A percentile compares a stretch with the other conserved stretches of the same genome.
These are phyloP conservation scores for Cicer chorassanicum DNA, from an alignment of 306 rosid genomes.

Conservation along the genomic window DNA sequence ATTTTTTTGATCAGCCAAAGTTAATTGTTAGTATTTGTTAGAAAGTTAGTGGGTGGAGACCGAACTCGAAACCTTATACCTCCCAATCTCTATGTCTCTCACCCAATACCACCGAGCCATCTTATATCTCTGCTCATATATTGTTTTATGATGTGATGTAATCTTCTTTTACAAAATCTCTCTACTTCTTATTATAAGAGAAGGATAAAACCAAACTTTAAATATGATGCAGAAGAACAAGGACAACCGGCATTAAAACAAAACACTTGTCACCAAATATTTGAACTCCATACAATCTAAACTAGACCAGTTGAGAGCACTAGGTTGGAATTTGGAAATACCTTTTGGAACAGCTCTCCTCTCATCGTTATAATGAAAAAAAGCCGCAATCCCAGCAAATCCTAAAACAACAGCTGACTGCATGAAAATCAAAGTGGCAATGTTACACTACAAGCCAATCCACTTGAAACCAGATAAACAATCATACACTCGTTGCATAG, in stretches of 20 bases:
- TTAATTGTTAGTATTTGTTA: too few relatives aligned
- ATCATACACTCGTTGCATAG: neutral
- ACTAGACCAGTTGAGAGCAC: neutral
- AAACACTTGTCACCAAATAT: neutral
- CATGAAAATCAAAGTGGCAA: slow-evolving; percentile 40
- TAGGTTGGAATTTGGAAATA: slow-evolving; percentile 34
- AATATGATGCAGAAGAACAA: slow-evolving; percentile 1
- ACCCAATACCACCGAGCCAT: too few relatives aligned
- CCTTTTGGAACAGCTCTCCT: slow-evolving; percentile 82
- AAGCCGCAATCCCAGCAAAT: slow-evolving; percentile 72
- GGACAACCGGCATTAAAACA: slow-evolving; percentile 1
- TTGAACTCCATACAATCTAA: slow-evolving; percentile 18
- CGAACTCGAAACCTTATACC: too few relatives aligned
- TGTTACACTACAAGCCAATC: slow-evolving; percentile 3
- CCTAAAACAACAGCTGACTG: slow-evolving; percentile 76
- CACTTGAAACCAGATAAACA: slow-evolving; percentile 1
- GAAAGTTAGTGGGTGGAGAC: too few relatives aligned
- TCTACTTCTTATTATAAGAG: neutral
- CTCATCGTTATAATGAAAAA: slow-evolving; percentile 78
- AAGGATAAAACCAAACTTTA: neutral
- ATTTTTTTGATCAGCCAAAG: too few relatives aligned
- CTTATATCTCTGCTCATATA: neutral
- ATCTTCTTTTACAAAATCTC: neutral
- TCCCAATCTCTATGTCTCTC: too few relatives aligned
- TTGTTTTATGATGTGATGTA: neutral